Evolutionary conservation across 2,329 filamentous ascomycete species (phyloP).

Genomic region (Triangularia setosa): DNA sequence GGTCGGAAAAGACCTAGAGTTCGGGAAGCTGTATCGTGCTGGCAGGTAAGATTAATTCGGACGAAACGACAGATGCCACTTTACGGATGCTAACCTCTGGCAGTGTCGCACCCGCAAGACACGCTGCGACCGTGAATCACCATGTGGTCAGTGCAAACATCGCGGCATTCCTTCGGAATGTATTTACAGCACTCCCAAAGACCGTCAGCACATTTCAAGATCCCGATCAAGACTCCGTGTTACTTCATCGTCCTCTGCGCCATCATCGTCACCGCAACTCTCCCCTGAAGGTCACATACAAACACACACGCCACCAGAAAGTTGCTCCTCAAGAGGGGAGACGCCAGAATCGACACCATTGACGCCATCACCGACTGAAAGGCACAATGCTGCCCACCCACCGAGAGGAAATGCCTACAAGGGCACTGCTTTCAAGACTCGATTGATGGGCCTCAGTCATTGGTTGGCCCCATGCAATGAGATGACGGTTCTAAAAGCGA

Average conservation of each 20-base stretch:
- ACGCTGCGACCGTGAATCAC: constrained; percentile 17
- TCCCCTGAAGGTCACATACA: neutral
- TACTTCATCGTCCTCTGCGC: neutral
- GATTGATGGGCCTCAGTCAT: constrained; percentile 20
- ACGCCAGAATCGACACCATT: constrained; percentile 7
- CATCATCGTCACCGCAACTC: neutral
- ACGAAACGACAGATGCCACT: neutral
- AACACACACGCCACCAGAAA: constrained; percentile 13
- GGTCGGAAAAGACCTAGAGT: constrained; percentile 21
- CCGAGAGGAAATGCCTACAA: neutral
- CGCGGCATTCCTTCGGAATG: constrained; percentile 15
- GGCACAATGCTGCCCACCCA: neutral
- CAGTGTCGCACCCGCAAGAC: constrained; percentile 21
- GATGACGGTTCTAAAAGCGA: constrained; percentile 17
- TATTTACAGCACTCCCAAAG: constrained; percentile 14
- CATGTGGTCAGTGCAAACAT: constrained; percentile 19
- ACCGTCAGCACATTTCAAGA: neutral
- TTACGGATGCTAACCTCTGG: neutral
- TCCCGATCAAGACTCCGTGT: neutral
- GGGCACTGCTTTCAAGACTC: constrained; percentile 12
- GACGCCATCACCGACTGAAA: neutral
- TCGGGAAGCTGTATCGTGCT: constrained; percentile 20
- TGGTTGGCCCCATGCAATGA: constrained; percentile 22
- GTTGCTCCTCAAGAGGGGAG: constrained; percentile 11
- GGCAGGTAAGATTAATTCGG: neutral